Base-by-base conservation (phyloP, 2,329 filamentous ascomycete species). In the Blastomyces percursus region DNA sequence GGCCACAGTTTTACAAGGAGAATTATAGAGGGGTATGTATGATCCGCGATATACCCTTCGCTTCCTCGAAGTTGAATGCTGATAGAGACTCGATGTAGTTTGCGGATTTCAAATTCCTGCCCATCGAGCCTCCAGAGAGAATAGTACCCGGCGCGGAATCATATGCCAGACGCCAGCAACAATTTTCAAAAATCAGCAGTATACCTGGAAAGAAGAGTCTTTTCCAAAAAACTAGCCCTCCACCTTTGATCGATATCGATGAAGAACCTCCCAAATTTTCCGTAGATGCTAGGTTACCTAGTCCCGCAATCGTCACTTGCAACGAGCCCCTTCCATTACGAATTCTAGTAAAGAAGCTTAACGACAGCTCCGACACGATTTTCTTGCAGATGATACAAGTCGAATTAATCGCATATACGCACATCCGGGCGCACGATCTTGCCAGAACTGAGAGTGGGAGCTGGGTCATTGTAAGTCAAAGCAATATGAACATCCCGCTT, bases 1-100 rank as follows among this genome's bases (percentile, higher is more conserved):
- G 91, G n/a, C 91, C 91, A 0, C 87, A 89, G 16, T 82, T 96
- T 64, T 90, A 95, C 75, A 93, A 93, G 72, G 91, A 96, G 76
- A 96, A 96, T 70, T 89, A 91, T 74, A 82, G 92, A 68, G 71
- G 73, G 60, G 76, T 78, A 74, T 62, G 73, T 70, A 51, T 48
- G 62, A 59, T 19, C 9, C 19, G 3, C 27, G 12, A 21, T 30
- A 51, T 46, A 38, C 11, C 3, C 9, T 57, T 55, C 6, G 32
- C n/a, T n/a, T 24, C n/a, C 14, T 40, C 38, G 16, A 19, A 24
- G 30, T 44, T 44, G 11, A 61, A 40, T 27, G 51, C 63, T 63
- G 65, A 67, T 59, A 69, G 64, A 40, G 54, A 19, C 58, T 64
- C 44, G 64, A 66, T 61, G 60, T 67, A 75, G 78, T 75, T 74